phyloP scores from a whole-genome alignment of 176 grass and related monocot species.

The Hordeum vulgare region MorexV3_pseudomolecules_assembly NC_058522.1:107137297-107137796 shows the following conservation, averaged over 20 bases:
- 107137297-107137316: slow-evolving; percentile 95
- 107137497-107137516: not conserved
- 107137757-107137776: too few species aligned
- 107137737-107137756: slow-evolving; percentile 22
- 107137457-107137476: too few species aligned
- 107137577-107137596: slow-evolving; percentile 90
- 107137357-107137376: slow-evolving; percentile 34
- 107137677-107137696: not conserved
- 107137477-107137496: not conserved
- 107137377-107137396: slow-evolving; percentile 11
- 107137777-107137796: not conserved
- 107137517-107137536: slow-evolving; percentile 38
- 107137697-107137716: slow-evolving; percentile 43
- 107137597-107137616: slow-evolving; percentile 83
- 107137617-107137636: slow-evolving; percentile 55
- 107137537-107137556: slow-evolving; percentile 85
- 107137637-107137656: slow-evolving; percentile 44
- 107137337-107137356: slow-evolving; percentile 98
- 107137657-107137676: slow-evolving; percentile 14
- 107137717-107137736: slow-evolving; percentile 19
- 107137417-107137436: slow-evolving; percentile 13
- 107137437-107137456: not conserved
- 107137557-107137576: slow-evolving; percentile 79
- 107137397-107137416: not conserved
- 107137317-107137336: slow-evolving; percentile 98